Percentiles rank a stretch among this genome's conserved stretches.
Conservation (phyloP, 371 early-diverging fungal genomes). For the Haplosporangium sp. region DNA sequence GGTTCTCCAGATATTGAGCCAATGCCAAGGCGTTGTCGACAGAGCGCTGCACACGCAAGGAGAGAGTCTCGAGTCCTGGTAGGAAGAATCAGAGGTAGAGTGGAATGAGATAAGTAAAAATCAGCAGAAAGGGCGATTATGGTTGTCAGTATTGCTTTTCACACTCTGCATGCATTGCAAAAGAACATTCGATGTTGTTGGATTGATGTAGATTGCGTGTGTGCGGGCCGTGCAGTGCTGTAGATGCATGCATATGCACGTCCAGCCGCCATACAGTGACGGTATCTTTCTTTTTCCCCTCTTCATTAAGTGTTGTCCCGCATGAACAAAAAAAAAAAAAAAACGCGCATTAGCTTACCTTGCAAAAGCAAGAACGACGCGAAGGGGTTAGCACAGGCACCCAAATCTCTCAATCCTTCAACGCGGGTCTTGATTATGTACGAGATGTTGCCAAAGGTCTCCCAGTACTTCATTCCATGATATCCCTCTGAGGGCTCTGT, state of each 20-base stretch:
- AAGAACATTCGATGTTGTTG: too few species aligned
- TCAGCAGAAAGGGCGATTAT: too few species aligned
- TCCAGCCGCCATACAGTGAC: too few species aligned
- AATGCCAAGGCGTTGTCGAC: constrained; percentile 80
- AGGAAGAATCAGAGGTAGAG: too few species aligned
- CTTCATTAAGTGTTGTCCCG: neutral
- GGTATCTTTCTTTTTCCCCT: too few species aligned
- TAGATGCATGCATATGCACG: too few species aligned
- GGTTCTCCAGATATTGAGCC: constrained; percentile 80
- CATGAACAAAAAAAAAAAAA: neutral
- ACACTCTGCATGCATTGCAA: too few species aligned
- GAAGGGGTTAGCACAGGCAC: constrained; percentile 87
- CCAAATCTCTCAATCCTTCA: constrained; percentile 87
- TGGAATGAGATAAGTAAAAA: too few species aligned
- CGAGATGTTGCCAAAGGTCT: constrained; percentile 80
- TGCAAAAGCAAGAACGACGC: constrained; percentile 86
- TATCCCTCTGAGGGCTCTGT: constrained; percentile 87
- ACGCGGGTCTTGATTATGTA: constrained; percentile 81
- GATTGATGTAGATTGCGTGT: too few species aligned
- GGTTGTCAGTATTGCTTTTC: too few species aligned
- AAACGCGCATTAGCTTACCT: constrained; percentile 58
- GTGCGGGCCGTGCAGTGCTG: too few species aligned
- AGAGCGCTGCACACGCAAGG: constrained; percentile 90
- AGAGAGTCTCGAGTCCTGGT: constrained; percentile 80
- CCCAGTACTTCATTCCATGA: constrained; percentile 89